Base-by-base conservation (phyloP, 1,284 basidiomycete genomes). In the Microbotryum intermedium region DNA sequence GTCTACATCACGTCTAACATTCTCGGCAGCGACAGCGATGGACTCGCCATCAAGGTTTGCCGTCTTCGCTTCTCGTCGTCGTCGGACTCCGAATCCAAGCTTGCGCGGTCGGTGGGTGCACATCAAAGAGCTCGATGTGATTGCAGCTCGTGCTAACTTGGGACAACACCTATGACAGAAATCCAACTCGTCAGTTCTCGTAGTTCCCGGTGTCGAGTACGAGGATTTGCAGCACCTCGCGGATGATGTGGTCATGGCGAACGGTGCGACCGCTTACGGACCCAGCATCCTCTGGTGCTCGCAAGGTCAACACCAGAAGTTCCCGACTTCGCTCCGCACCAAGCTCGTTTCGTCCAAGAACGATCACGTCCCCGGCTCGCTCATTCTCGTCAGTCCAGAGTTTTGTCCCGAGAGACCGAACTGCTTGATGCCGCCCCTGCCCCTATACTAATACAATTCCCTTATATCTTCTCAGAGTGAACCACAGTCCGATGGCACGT, bases 1-100 rank as follows among this genome's bases (percentile, higher is more conserved):
- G 26, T 51, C 25, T 51, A 51, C 18, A 51, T 51, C 29, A 51
- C 50, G 28, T 51, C 50, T 11, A 51, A 51, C 26, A 51, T 51
- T 20, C 10, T 51, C 50, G 8, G 25, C 20, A 25, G 28, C n/a
- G 50, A 51, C 20, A 16, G n/a, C 50, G 25, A 51, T 9, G 25
- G 25, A 18, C 50, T 23, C 50, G 50, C 25, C 23, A 51, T 51
- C 1, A 51, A 51, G n/a, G 25, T 51, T n/a, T 51, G 50, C 26
- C n/a, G 50, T 11, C 50, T 51, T 13, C 29, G 50, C 10, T n/a
- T 51, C 29, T n/a, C n/a, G 10, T 6, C n/a, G 23, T 11, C 25
- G 46, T 26, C 26, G 21, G 26, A 48, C 16, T 21, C 46, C 21
- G 46, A 5, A 20, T 20, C 46, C 21, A 48, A 23, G 21, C 13